These are phyloP conservation scores for Leptographium procerum DNA, from an alignment of 2,329 filamentous ascomycete species.

Conservation along the genomic window DNA sequence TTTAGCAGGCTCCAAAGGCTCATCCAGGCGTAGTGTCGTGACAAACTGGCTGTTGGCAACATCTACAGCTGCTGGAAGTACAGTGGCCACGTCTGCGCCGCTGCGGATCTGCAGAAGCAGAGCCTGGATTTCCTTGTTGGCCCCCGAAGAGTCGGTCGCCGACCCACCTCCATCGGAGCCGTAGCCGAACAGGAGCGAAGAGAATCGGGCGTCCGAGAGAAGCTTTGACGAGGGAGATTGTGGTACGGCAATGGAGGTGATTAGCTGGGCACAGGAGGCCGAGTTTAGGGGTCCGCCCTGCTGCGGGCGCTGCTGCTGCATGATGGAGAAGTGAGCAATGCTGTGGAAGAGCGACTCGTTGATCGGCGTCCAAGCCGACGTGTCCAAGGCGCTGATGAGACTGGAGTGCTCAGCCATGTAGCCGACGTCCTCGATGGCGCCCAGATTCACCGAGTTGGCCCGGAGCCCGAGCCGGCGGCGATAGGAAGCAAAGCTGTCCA, in stretches of 20 bases:
- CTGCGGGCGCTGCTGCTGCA: background rate
- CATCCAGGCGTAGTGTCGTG: background rate
- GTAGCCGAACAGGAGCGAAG: background rate
- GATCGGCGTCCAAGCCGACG: no score
- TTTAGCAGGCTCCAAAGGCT: no score
- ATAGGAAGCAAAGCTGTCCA: conserved; percentile 13
- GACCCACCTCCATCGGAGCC: background rate
- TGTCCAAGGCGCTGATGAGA: no score
- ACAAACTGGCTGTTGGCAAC: background rate
- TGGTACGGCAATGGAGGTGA: background rate
- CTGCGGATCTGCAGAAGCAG: no score
- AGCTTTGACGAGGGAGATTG: background rate
- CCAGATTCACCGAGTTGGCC: conserved; percentile 13
- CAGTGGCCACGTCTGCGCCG: background rate
- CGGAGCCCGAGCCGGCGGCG: background rate
- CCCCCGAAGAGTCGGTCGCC: background rate
- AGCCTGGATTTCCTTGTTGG: no score
- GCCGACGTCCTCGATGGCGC: conserved; percentile 12
- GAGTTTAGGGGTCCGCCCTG: no score
- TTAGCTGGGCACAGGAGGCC: background rate
- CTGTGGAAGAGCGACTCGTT: background rate
- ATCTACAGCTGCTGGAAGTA: background rate
- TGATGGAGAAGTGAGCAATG: background rate
- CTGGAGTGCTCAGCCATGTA: conserved; percentile 13
- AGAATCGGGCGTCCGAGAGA: background rate